Base-by-base conservation (phyloP, 371 early-diverging fungal species). In the Circinella minor region DNA sequence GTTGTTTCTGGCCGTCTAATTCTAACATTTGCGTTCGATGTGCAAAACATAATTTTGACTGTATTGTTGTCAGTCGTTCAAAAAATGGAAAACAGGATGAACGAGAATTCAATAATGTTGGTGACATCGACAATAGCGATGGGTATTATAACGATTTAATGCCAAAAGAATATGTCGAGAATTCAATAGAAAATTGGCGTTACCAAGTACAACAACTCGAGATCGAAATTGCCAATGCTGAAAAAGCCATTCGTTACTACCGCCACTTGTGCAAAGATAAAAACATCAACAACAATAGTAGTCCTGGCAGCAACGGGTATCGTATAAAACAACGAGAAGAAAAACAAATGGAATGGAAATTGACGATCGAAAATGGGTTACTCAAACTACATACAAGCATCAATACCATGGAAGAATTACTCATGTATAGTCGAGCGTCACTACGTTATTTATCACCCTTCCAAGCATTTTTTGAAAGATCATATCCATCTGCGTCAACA, bases 391-490 rank as follows among this genome's bases (percentile, higher is more conserved):
- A 72, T 8, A 64, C 72, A 7, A 39, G 51, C 7, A 72, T 72
- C 46, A 63, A 55, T 8, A 59, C 65, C 34, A 11, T 67, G 34
- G 61, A 63, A 34, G 72, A 72, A 37, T 47, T 72, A 38, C 20
- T 65, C 7, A 43, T 49, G 7, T 68, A 62, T 34, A 61, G 65
- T 18, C 63, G 46, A 15, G 68, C 72, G n/a, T 59, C 66, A 5
- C 17, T 60, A 3, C 68, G 72, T 8, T 68, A 64, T 20, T 46
- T 72, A 2, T 68, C 68, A 6, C 72, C 72, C 3, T 72, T 72
- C 48, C 15, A 49, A 34, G 55, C 46, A 37, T 18, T 67, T 7
- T 71, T 71, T n/a, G 4, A 57, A 57, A 27, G 14, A 10, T 57
- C 14, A 57, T 37, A 7, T 14, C 48, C 36, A 63, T 20, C 39